Conservation (phyloP, 352 stramenopile genomes). For the Phytophthora multivora region DNA sequence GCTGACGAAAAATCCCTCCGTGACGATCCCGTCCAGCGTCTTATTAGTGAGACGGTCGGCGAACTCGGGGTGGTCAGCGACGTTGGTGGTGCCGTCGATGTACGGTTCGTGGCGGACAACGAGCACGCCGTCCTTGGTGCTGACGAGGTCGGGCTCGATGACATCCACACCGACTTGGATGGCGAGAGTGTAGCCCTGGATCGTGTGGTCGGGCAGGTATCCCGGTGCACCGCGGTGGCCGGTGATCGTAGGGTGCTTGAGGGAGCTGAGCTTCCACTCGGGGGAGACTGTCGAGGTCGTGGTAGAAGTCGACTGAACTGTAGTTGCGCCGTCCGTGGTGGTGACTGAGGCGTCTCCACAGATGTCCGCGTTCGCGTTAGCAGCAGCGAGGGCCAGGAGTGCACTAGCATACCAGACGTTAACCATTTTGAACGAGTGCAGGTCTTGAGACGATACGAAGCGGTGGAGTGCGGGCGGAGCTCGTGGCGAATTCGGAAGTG, state of each 20-base stretch:
- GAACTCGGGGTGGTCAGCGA: slow-evolving; percentile 78
- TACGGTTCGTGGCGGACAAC: slow-evolving; percentile 89
- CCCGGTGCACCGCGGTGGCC: slow-evolving; percentile 88
- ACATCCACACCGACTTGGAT: slow-evolving; percentile 91
- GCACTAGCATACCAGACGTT: slow-evolving; percentile 42
- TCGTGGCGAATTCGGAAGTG: slow-evolving; percentile 30
- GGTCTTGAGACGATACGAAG: slow-evolving; percentile 10
- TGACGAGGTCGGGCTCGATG: slow-evolving; percentile 92
- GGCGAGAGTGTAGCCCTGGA: slow-evolving; percentile 89
- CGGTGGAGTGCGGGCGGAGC: background rate
- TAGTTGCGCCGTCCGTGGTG: slow-evolving; percentile 5
- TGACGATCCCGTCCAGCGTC: slow-evolving; percentile 57
- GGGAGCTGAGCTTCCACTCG: slow-evolving; percentile 26
- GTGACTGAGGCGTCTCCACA: slow-evolving; percentile 43
- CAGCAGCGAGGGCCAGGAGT: slow-evolving; percentile 32
- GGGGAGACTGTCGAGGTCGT: slow-evolving; percentile 16
- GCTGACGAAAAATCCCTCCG: slow-evolving; percentile 85
- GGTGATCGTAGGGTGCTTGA: slow-evolving; percentile 65
- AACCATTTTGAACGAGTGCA: slow-evolving; percentile 38
- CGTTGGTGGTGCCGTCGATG: slow-evolving; percentile 90
- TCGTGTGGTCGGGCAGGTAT: slow-evolving; percentile 92
- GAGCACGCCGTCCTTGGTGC: slow-evolving; percentile 83
- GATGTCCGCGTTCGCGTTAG: slow-evolving; percentile 28
- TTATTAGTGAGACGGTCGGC: slow-evolving; percentile 61
- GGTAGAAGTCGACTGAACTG: slow-evolving; percentile 16